phyloP scores from a whole-genome alignment of 2,329 filamentous ascomycete genomes.

The Cytospora leucostoma region DNA sequence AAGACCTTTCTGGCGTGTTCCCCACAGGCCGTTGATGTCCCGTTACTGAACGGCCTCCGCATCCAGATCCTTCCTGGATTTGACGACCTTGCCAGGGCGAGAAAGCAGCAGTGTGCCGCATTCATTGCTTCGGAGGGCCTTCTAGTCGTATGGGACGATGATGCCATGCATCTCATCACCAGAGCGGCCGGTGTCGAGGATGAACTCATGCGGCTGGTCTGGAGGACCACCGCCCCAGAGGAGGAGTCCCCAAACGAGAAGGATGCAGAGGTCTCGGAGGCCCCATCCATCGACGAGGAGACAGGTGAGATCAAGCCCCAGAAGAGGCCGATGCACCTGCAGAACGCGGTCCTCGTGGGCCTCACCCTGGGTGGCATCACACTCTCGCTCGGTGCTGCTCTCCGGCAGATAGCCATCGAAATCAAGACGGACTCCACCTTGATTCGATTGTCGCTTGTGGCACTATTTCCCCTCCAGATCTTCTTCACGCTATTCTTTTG shows the following conservation, averaged over 20 bases:
- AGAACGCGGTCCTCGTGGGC: conserved; percentile 69
- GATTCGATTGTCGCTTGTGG: conserved; percentile 64
- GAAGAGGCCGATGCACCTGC: conserved; percentile 65
- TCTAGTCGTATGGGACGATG: conserved; percentile 81
- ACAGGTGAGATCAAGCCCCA: conserved; percentile 67
- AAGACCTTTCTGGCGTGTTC: conserved; percentile 75
- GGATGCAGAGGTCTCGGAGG: conserved; percentile 57
- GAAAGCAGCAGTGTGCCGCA: conserved; percentile 79
- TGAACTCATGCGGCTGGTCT: conserved; percentile 76
- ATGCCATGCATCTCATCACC: conserved; percentile 68
- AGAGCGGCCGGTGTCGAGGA: conserved; percentile 73
- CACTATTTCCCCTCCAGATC: conserved; percentile 69
- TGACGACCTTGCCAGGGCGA: conserved; percentile 67
- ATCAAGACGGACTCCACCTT: conserved; percentile 65
- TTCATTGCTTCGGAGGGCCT: conserved; percentile 72
- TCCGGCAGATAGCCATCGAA: conserved; percentile 67
- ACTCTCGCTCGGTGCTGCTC: conserved; percentile 68
- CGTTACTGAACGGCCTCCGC: conserved; percentile 73
- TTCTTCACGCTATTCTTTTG: conserved; percentile 84
- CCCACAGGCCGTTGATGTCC: conserved; percentile 72
- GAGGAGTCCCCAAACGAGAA: conserved; percentile 39
- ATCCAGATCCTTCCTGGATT: conserved; percentile 75
- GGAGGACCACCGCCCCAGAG: conserved; percentile 59
- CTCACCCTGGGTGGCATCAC: conserved; percentile 67
- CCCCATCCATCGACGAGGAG: conserved; percentile 69